Evolutionary conservation across 768 basidiomycete species (phyloP).

Genomic region (Amanita exitialis): DNA sequence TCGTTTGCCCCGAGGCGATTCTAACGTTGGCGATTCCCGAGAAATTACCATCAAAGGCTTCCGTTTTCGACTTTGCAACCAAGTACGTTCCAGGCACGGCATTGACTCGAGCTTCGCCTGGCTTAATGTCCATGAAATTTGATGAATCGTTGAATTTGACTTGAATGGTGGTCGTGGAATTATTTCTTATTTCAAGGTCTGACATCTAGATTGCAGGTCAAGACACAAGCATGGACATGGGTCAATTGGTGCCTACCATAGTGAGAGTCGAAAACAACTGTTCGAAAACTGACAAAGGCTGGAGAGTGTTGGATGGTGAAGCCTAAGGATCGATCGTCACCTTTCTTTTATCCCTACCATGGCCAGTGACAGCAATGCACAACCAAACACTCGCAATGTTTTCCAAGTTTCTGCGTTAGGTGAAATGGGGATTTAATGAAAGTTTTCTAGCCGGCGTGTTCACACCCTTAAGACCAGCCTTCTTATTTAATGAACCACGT

Average conservation of each 20-base stretch:
- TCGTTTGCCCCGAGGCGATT: neutral
- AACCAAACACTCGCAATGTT: neutral
- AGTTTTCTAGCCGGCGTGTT: neutral
- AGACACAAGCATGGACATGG: neutral
- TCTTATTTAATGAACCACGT: neutral
- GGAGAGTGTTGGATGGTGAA: neutral
- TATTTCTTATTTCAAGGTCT: neutral
- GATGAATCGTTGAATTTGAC: neutral
- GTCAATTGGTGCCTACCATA: neutral
- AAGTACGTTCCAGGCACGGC: neutral
- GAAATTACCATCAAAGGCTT: neutral
- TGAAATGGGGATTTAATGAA: neutral
- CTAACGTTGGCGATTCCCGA: neutral
- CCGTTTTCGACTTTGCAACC: neutral
- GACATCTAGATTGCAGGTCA: neutral
- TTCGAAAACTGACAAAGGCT: neutral
- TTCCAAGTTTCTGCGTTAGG: neutral
- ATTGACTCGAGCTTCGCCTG: neutral
- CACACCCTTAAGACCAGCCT: neutral
- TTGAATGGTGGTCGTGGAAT: neutral
- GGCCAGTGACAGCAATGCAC: neutral
- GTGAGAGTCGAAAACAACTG: neutral
- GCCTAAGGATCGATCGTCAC: neutral
- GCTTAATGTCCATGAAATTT: neutral
- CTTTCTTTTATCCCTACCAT: neutral